Percentiles rank a stretch among this genome's conserved stretches.
phyloP scores from a whole-genome alignment of 495 filamentous ascomycete genomes.

The Xeromyces bisporus region DNA sequence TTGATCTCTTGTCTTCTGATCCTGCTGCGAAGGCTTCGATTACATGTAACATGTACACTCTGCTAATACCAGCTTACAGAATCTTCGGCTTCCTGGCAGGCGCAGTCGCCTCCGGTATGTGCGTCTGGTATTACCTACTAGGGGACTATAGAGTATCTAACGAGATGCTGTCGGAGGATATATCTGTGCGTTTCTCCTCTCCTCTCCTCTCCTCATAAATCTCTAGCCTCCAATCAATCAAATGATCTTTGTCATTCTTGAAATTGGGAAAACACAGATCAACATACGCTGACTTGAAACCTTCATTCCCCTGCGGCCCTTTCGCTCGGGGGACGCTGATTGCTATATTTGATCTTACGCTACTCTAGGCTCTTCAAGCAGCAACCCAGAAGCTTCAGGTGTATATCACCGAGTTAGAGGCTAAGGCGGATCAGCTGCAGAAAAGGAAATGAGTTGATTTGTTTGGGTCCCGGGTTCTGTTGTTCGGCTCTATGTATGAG shows the following conservation, averaged over 20 bases:
- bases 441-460: slow-evolving; percentile 35
- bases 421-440: slow-evolving; percentile 55
- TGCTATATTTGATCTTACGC: too few species aligned
- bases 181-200: slow-evolving; percentile 89
- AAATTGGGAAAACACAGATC: too few species aligned
- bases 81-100: slow-evolving; percentile 90
- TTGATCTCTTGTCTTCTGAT: too few species aligned
- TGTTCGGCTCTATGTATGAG: neutral
- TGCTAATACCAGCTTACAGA: neutral
- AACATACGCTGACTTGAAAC: too few species aligned
- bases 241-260: too few species aligned
- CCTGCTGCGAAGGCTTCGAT: too few species aligned
- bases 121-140: slow-evolving; percentile 79
- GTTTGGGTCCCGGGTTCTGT: neutral
- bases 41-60: too few species aligned
- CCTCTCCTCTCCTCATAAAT: too few species aligned
- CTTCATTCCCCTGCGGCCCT: too few species aligned
- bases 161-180: slow-evolving; percentile 87
- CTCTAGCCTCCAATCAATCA: too few species aligned
- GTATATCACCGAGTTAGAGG: slow-evolving; percentile 67
- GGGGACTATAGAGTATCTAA: slow-evolving; percentile 89
- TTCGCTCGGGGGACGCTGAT: too few species aligned
- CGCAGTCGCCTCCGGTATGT: slow-evolving; percentile 56
- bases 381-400: slow-evolving; percentile 72
- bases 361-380: slow-evolving; percentile 64